phyloP scores from a whole-genome alignment of 768 basidiomycete species.

The Xerocomus spinulosus region DNA sequence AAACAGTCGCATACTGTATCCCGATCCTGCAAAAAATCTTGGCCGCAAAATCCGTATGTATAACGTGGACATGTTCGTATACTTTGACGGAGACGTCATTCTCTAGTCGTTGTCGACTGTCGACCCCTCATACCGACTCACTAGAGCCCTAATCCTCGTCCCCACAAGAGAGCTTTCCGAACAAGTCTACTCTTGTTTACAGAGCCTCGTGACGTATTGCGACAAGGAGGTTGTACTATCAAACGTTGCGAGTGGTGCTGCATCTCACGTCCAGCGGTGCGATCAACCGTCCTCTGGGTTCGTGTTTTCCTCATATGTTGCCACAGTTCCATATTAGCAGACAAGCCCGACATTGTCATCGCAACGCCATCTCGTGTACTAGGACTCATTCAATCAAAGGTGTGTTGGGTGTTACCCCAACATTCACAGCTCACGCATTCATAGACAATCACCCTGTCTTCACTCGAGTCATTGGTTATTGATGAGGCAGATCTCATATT shows the following conservation, averaged over 20 bases:
- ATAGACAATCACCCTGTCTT: conserved; percentile 59
- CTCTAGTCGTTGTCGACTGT: conserved; percentile 34
- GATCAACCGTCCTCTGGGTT: conserved; percentile 11
- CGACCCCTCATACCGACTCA: conserved; percentile 47
- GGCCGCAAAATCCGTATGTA: conserved; percentile 69
- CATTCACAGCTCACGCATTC: conserved; percentile 1
- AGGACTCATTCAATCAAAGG: conserved; percentile 66
- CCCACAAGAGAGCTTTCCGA: conserved; percentile 92
- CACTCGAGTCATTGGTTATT: conserved; percentile 83
- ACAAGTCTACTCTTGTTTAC: conserved; percentile 75
- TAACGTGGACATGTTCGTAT: neutral
- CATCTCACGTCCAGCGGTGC: conserved; percentile 70
- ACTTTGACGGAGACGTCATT: no score
- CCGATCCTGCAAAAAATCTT: conserved; percentile 88
- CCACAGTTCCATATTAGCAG: conserved; percentile 50
- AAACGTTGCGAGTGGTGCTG: conserved; percentile 73
- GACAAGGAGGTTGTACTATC: conserved; percentile 65
- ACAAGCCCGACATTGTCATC: conserved; percentile 75
- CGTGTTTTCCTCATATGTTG: neutral
- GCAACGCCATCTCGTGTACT: conserved; percentile 74
- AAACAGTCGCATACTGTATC: conserved; percentile 94
- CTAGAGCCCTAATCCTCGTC: conserved; percentile 75
- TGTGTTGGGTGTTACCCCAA: conserved; percentile 22
- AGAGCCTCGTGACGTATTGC: conserved; percentile 66
- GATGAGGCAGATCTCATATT: conserved; percentile 97